Evolutionary conservation across 2,329 filamentous ascomycete species (phyloP).

Genomic region (Knufia petricola): DNA sequence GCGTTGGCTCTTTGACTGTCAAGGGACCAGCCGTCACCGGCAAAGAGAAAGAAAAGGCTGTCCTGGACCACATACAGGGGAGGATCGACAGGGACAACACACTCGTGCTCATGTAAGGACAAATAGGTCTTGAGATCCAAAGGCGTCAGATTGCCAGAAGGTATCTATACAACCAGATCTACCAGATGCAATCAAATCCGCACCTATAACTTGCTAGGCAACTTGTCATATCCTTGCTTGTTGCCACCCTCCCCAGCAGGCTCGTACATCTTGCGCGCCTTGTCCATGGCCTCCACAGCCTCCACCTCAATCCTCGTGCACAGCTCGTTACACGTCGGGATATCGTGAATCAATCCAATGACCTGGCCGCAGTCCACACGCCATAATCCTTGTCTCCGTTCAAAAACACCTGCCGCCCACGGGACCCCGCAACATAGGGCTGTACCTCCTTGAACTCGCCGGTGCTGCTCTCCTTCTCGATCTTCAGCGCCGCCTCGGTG

Average conservation of each 20-base stretch:
- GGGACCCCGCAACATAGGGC: conserved; percentile 77
- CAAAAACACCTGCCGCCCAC: conserved; percentile 81
- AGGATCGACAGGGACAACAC: conserved; percentile 4
- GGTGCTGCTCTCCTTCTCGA: conserved; percentile 71
- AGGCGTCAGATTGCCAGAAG: not conserved
- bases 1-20: not conserved
- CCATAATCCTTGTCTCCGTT: conserved; percentile 87
- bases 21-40: conserved; percentile 2
- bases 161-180: conserved; percentile 1
- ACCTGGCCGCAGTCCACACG: conserved; percentile 95
- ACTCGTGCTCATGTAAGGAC: not conserved
- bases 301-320: conserved; percentile 67
- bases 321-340: conserved; percentile 49
- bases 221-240: conserved; percentile 3
- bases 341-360: conserved; percentile 74
- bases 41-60: conserved; percentile 2
- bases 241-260: conserved; percentile 8
- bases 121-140: not conserved
- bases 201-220: conserved; percentile 7
- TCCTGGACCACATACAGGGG: not conserved
- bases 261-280: conserved; percentile 32
- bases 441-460: conserved; percentile 87
- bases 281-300: conserved; percentile 56
- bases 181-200: not conserved
- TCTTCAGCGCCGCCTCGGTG: conserved; percentile 64